These are phyloP conservation scores for Flaveria floridana DNA, from an alignment of 140 eudicot genomes.

Conservation along the genomic window DNA sequence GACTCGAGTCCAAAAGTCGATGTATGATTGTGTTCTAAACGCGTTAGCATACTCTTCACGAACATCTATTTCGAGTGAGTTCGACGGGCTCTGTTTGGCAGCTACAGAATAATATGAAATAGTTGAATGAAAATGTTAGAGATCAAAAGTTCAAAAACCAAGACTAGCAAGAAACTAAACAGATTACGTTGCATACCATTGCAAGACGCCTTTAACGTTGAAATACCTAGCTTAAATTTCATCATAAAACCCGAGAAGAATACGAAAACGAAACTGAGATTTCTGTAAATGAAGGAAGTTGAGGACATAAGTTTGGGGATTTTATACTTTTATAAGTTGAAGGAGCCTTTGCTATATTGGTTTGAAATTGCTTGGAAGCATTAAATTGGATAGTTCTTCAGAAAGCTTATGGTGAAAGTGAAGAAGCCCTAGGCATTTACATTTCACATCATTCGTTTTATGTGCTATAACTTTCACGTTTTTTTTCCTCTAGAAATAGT, in stretches of 20 bases:
- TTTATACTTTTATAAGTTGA: conserved; percentile 21
- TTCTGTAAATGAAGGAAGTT: conserved; percentile 17
- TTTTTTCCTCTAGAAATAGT: background rate
- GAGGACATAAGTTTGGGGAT: conserved; percentile 10
- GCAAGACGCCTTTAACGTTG: conserved; percentile 19
- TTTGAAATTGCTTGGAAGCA: conserved; percentile 40
- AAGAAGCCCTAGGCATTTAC: conserved; percentile 35
- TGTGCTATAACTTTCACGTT: background rate
- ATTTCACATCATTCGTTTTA: background rate
- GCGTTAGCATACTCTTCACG: conserved; percentile 94
- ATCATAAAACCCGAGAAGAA: background rate
- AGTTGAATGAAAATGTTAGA: too few relatives aligned
- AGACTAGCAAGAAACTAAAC: background rate
- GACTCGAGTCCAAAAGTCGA: conserved; percentile 76
- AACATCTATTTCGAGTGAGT: conserved; percentile 46
- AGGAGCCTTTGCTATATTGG: conserved; percentile 32
- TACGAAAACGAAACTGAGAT: background rate
- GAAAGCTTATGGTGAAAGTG: conserved; percentile 39
- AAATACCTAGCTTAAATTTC: conserved; percentile 29
- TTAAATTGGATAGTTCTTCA: conserved; percentile 21
- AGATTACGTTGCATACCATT: conserved; percentile 28
- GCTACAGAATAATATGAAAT: conserved; percentile 29
- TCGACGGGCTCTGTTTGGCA: conserved; percentile 37
- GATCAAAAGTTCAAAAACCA: background rate
- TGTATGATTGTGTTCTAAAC: conserved; percentile 84